These are phyloP conservation scores for Lichtheimia ornata DNA, from an alignment of 371 early-diverging fungal genomes.

Conservation along the genomic window DNA sequence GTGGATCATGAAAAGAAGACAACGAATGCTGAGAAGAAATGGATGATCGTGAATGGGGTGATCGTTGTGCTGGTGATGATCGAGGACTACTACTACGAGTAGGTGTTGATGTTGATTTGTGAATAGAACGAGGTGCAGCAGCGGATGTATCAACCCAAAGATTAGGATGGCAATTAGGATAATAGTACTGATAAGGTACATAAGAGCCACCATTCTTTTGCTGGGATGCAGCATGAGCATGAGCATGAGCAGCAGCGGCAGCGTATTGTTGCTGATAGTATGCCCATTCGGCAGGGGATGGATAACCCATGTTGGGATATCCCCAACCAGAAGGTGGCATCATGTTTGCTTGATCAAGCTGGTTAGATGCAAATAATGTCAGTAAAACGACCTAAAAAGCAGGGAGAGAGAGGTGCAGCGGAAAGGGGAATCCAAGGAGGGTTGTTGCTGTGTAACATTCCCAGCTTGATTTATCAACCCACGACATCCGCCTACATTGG, in stretches of 20 bases:
- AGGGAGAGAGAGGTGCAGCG: no score
- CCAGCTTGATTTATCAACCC: no score
- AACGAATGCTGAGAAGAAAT: conserved; percentile 7
- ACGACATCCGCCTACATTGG: no score
- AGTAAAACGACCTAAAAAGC: no score
- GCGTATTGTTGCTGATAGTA: conserved; percentile 19
- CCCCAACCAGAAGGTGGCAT: no score
- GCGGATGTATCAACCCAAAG: background rate
- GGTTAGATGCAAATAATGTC: no score
- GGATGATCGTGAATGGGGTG: background rate
- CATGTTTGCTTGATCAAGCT: no score
- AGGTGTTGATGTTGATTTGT: background rate
- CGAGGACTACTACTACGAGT: background rate
- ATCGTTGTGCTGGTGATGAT: background rate
- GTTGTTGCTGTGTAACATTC: no score
- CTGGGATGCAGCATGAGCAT: conserved; percentile 2
- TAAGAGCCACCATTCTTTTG: conserved; percentile 1
- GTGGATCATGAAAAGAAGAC: conserved; percentile 5
- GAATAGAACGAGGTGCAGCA: background rate
- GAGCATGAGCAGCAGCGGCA: conserved; percentile 12
- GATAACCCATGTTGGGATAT: background rate
- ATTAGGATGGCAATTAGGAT: conserved; percentile 3
- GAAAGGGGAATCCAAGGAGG: no score
- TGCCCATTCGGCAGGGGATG: conserved; percentile 6
- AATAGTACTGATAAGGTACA: conserved; percentile 2